Evolutionary conservation across 129 eudicot genomes (phyloP).

Genomic region (Cynara cardunculus): DNA sequence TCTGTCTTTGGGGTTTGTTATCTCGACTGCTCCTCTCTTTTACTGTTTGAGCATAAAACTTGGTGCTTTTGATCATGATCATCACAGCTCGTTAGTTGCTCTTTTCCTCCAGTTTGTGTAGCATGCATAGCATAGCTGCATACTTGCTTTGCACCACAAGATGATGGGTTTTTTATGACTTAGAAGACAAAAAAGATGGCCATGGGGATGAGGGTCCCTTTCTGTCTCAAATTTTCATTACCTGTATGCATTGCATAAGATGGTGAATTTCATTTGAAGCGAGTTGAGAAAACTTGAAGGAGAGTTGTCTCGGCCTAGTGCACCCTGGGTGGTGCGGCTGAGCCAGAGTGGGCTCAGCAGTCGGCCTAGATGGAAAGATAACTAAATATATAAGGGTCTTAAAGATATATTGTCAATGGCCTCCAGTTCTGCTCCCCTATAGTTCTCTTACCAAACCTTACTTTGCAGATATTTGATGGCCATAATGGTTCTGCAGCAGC

Average conservation of each 20-base stretch:
- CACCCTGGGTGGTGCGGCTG: no score
- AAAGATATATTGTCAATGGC: neutral
- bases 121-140: neutral
- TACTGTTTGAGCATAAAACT: neutral
- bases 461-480: slow-evolving; percentile 89
- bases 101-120: neutral
- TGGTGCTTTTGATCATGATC: neutral
- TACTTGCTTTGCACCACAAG: slow-evolving; percentile 10
- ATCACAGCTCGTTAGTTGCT: neutral
- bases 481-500: slow-evolving; percentile 98
- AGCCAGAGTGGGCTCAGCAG: no score
- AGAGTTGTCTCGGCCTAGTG: no score
- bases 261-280: neutral
- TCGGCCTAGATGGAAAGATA: neutral
- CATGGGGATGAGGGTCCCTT: neutral
- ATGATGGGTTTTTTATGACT: neutral
- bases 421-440: neutral
- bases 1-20: slow-evolving; percentile 79
- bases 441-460: slow-evolving; percentile 11
- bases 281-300: neutral
- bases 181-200: neutral
- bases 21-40: slow-evolving; percentile 1
- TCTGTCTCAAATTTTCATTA: neutral
- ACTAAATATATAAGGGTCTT: neutral
- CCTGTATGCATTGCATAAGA: slow-evolving; percentile 1